Conservation (phyloP, 2,329 filamentous ascomycete species). For the Pseudogymnoascus sp. region DNA sequence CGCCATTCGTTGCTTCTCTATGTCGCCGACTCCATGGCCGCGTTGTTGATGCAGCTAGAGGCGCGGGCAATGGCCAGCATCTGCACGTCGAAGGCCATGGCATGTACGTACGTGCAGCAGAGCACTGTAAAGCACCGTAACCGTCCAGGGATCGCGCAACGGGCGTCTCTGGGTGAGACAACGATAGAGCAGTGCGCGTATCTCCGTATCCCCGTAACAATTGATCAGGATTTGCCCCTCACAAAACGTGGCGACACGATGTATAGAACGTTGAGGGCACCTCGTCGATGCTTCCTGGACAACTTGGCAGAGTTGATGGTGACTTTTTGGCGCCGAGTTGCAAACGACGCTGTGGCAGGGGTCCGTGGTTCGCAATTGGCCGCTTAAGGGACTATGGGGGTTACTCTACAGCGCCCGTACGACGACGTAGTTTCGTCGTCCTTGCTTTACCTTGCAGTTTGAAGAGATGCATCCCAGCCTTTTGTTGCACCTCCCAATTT, state of each 20-base stretch:
- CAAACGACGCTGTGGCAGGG: not conserved
- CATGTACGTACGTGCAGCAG: not conserved
- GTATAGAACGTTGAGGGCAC: slow-evolving; percentile 8
- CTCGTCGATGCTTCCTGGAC: slow-evolving; percentile 43
- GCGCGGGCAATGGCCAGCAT: not conserved
- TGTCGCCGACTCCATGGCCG: slow-evolving; percentile 3
- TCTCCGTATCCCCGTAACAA: slow-evolving; percentile 5
- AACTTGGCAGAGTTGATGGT: slow-evolving; percentile 29
- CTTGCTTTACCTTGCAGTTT: slow-evolving; percentile 21
- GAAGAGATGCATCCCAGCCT: slow-evolving; percentile 27
- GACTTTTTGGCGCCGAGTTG: not conserved
- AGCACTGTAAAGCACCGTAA: not conserved
- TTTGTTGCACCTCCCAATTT: slow-evolving; percentile 15
- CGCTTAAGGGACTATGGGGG: not conserved
- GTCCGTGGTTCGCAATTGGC: slow-evolving; percentile 1
- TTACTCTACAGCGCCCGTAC: slow-evolving; percentile 11
- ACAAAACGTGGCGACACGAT: slow-evolving; percentile 1
- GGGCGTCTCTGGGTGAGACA: slow-evolving; percentile 2
- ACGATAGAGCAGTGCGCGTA: slow-evolving; percentile 4
- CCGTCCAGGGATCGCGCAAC: not conserved
- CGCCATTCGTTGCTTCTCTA: not conserved
- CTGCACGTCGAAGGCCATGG: slow-evolving; percentile 5
- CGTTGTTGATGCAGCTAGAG: not conserved
- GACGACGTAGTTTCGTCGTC: slow-evolving; percentile 14
- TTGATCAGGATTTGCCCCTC: slow-evolving; percentile 1